Conservation (phyloP, 139 green algal species). For the Desmodesmus armatus region DNA sequence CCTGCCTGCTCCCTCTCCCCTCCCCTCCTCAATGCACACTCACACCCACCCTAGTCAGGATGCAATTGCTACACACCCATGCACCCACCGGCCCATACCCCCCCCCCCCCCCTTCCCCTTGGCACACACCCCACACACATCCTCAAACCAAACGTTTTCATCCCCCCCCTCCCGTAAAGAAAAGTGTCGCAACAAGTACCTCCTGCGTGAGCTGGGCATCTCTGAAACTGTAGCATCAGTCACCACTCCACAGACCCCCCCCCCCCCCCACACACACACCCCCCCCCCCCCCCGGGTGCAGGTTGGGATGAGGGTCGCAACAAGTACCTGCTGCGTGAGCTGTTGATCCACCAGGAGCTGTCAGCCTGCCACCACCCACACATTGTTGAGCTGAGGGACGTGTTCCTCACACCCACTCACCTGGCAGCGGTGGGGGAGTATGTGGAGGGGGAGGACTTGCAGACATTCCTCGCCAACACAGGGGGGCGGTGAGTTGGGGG, state of each 20-base stretch:
- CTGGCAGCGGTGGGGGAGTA: slow-evolving; percentile 61
- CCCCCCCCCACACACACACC: no score
- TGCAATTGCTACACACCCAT: no score
- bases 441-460: slow-evolving; percentile 62
- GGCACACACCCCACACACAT: no score
- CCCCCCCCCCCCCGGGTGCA: no score
- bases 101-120: no score
- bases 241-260: no score
- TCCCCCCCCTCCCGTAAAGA: no score
- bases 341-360: slow-evolving; percentile 47
- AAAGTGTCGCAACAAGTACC: slow-evolving; percentile 48
- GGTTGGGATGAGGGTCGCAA: slow-evolving; percentile 47
- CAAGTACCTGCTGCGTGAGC: slow-evolving; percentile 52
- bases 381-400: slow-evolving; percentile 93
- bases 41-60: no score
- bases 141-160: no score
- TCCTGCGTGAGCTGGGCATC: slow-evolving; percentile 21
- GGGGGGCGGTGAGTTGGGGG: slow-evolving; percentile 49
- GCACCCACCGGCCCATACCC: no score
- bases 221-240: background rate
- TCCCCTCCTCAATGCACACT: no score
- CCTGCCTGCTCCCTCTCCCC: no score
- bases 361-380: slow-evolving; percentile 82
- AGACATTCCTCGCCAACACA: slow-evolving; percentile 52
- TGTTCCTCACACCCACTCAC: slow-evolving; percentile 56